Conservation (phyloP, 352 stramenopile species). For the Blastocystis hominis region DNA sequence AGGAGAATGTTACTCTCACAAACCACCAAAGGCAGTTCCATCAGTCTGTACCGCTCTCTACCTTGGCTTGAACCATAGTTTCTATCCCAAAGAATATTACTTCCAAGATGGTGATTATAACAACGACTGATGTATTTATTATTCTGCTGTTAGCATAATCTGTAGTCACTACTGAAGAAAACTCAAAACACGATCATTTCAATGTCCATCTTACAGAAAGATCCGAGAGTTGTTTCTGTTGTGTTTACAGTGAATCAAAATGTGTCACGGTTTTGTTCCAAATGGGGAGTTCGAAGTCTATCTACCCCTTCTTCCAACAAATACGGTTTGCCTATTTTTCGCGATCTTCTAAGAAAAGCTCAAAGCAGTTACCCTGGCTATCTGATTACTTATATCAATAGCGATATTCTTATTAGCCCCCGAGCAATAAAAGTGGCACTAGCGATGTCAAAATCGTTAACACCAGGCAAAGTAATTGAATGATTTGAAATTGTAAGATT, state of each 20-base stretch:
- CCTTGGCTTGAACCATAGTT: too few relatives aligned
- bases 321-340: neutral
- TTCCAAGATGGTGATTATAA: neutral
- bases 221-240: neutral
- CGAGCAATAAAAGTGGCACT: neutral
- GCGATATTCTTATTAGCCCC: neutral
- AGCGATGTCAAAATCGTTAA: neutral
- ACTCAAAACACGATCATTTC: neutral
- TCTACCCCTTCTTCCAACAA: neutral
- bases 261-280: neutral
- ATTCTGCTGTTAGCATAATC: neutral
- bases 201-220: neutral
- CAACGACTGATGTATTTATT: neutral
- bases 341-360: neutral
- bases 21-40: too few relatives aligned
- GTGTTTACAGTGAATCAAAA: neutral
- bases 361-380: neutral
- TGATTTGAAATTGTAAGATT: neutral
- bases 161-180: neutral
- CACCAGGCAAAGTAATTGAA: neutral
- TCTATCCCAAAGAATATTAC: too few relatives aligned
- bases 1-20: too few relatives aligned
- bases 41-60: too few relatives aligned
- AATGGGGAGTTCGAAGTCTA: neutral
- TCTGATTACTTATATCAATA: neutral